These are phyloP conservation scores for Raphanus raphanistrum DNA, from an alignment of 345 rosid genomes.

Conservation along the genomic window DNA sequence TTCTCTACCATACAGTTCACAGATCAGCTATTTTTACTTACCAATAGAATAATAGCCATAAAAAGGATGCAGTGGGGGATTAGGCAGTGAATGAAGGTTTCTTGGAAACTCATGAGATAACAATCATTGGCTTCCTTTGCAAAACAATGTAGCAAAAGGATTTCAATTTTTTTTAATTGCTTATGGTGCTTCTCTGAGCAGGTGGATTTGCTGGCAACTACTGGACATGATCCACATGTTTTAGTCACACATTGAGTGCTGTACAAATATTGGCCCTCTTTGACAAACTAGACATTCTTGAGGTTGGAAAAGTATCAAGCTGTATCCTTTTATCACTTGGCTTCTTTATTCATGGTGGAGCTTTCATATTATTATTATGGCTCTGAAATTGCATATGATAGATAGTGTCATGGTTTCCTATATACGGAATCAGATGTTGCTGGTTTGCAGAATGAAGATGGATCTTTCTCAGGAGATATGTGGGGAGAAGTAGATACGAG, in stretches of 20 bases:
- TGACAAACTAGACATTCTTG: conserved; percentile 69
- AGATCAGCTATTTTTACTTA: neutral
- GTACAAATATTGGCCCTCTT: conserved; percentile 80
- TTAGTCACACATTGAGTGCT: conserved; percentile 78
- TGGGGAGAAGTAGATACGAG: conserved; percentile 98
- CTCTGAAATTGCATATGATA: too few relatives aligned
- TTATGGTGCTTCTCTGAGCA: conserved; percentile 37
- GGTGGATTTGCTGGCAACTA: conserved; percentile 96
- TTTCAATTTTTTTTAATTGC: too few relatives aligned
- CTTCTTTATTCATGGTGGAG: neutral
- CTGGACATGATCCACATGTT: conserved; percentile 86
- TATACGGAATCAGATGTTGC: conserved; percentile 53
- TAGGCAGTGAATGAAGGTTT: conserved; percentile 10
- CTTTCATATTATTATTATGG: neutral
- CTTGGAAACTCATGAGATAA: neutral
- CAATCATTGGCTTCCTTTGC: neutral
- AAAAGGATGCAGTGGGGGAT: neutral
- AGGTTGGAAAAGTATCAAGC: conserved; percentile 57
- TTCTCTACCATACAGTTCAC: neutral
- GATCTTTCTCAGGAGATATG: conserved; percentile 89
- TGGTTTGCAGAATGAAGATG: conserved; percentile 86
- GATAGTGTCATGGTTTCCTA: conserved; percentile 30
- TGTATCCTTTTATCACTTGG: conserved; percentile 72
- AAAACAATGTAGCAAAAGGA: neutral
- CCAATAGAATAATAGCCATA: neutral